Evolutionary conservation across 164 flowering plant species (phyloP), one percentile per base, ranked within the genome.

Genomic region (Tinospora cordifolia): DNA sequence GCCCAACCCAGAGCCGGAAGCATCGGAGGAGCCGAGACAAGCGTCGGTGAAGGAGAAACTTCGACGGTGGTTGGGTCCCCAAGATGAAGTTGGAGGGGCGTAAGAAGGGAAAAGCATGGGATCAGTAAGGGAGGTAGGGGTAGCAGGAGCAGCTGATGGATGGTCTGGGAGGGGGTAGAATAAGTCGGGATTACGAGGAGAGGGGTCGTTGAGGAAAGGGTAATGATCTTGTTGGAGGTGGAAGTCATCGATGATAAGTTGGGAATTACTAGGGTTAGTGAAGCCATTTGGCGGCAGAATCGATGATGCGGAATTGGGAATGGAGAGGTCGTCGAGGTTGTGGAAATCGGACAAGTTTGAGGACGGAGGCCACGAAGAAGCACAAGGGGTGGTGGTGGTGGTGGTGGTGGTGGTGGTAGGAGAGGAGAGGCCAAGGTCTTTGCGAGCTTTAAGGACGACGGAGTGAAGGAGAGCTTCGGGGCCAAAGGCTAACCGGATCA

Each of bases 401-500:
- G 83, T 57, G 36, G 86, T 81, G 2, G 88, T 71, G 0, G 87
- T 75, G 19, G 85, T 82, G 0, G 84, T 74, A 8, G 88, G 68
- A 2, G 92, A 77, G 1, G 86, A 68, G 36, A 84, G 74, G 12
- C 85, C 86, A 10, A 92, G 81, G 19, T 88, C 89, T 38, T 80
- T 82, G 27, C 79, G 81, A 2, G 97, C 90, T 63, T 85, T 80
- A 69, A 85, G 74, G 40, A 93, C 85, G 39, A 88, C 79, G 0
- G 95, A 84, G 70, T 87, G 92, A 27, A 93, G 65, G 8, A 84
- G 80, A n/a, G 89, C 69, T 63, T 93, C 95, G 0, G 98, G 95
- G 0, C 92, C 93, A 69, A 88, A 90, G 71, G 97, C 96, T 67
- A 93, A 79, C 17, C 97, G 79, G 58, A 89, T 93, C 97, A 93